These are phyloP conservation scores for Pisolithus marmoratus DNA, from an alignment of 768 basidiomycete genomes.

Conservation along the genomic window DNA sequence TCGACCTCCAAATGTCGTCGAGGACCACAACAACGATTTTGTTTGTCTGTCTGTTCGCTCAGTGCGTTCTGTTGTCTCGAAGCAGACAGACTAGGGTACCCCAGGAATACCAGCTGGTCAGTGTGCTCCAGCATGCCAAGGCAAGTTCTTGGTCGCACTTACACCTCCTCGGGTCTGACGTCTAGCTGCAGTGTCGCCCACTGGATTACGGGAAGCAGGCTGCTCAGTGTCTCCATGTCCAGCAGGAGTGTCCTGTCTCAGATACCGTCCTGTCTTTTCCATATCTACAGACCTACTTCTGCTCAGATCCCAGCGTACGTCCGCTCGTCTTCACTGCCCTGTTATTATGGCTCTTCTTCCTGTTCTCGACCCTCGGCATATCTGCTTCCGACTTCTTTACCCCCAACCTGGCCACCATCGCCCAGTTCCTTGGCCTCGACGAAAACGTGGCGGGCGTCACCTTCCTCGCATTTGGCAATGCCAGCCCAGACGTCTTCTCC, in stretches of 20 bases:
- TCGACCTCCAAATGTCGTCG: slow-evolving; percentile 38
- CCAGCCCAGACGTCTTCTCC: slow-evolving; percentile 93
- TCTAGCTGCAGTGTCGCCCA: slow-evolving; percentile 56
- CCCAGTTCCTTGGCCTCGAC: slow-evolving; percentile 77
- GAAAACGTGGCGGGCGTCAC: slow-evolving; percentile 97
- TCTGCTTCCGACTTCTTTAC: slow-evolving; percentile 97
- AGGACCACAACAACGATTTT: slow-evolving; percentile 46
- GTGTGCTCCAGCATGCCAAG: slow-evolving; percentile 2
- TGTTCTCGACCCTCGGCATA: slow-evolving; percentile 95
- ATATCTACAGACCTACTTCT: slow-evolving; percentile 70
- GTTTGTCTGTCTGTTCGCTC: slow-evolving; percentile 45
- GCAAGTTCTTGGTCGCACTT: slow-evolving; percentile 1
- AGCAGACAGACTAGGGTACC: slow-evolving; percentile 40
- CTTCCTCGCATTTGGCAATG: slow-evolving; percentile 95
- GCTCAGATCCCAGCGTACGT: slow-evolving; percentile 48
- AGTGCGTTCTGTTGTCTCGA: slow-evolving; percentile 62
- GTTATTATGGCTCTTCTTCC: slow-evolving; percentile 77
- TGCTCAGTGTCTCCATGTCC: slow-evolving; percentile 64
- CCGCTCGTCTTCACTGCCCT: slow-evolving; percentile 59
- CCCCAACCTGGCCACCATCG: slow-evolving; percentile 89
- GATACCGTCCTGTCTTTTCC: slow-evolving; percentile 64
- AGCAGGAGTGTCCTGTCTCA: slow-evolving; percentile 48
- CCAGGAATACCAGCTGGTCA: slow-evolving; percentile 4
- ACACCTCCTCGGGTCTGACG: not conserved
- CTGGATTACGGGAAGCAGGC: slow-evolving; percentile 40